Base-by-base conservation (phyloP, 1,284 basidiomycete species). In the Trametes sp. region DNA sequence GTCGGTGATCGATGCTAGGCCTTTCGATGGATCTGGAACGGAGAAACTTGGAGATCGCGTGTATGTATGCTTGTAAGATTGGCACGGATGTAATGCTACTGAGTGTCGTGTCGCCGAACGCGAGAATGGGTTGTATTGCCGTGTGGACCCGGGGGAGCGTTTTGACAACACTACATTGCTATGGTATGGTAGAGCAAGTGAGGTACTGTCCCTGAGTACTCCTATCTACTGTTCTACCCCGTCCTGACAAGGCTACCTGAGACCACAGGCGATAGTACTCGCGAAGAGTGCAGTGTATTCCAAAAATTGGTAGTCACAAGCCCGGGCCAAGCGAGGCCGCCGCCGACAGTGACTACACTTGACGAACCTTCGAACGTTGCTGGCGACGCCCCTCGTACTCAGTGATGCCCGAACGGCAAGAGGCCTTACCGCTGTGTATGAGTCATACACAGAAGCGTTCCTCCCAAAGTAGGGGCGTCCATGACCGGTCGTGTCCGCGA, bases 1-100 rank as follows among this genome's bases (percentile, higher is more conserved):
- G 65, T 16, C 61, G 66, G 36, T 68, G 61, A 64, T 41, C 16
- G 24, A 46, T 23, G 16, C 4, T 5, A 45, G 1, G 24, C 21
- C 4, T 10, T 14, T 21, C 7, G 19, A n/a, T n/a, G 41, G 5
- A 33, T 46, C 5, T 24, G 4, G 23, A 2, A 13, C 8, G 26
- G 29, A 14, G 42, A 2, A 31, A 11, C 7, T 24, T 19, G 23
- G 8, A 23, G 38, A 28, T 23, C 21, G 49, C 6, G 35, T 38
- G 51, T 53, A 41, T 53, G 51, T 53, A 53, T 26, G 51, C 26
- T 53, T 53, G 51, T 53, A 53, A 24, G 52, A 44, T 29, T 29
- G 51, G 21, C 1, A 42, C n/a, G 38, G 36, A 38, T 53, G 51
- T 41, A 53, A 21, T 26, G 51, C 50, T 51, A 36, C 36, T 16